Percentiles rank a stretch among this genome's conserved stretches.
Conservation (phyloP, 306 rosid species). For the Prunus armeniaca region DNA sequence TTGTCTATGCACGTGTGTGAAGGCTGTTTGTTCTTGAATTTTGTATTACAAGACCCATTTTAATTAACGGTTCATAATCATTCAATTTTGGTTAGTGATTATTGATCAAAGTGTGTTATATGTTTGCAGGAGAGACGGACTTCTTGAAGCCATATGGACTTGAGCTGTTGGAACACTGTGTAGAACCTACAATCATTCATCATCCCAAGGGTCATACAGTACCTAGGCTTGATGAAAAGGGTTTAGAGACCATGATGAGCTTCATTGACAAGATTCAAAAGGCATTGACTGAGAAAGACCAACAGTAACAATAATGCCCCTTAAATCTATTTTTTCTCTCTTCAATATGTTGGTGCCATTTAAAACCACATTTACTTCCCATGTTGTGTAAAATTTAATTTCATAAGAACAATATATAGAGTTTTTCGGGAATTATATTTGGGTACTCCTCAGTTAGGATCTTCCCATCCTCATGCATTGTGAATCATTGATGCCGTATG, state of each 20-base stretch:
- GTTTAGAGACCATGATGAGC: constrained; percentile 35
- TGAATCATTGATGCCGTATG: too few species aligned
- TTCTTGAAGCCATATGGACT: constrained; percentile 57
- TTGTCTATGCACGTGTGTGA: not conserved
- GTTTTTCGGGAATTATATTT: too few species aligned
- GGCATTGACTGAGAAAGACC: constrained; percentile 14
- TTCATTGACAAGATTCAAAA: constrained; percentile 53
- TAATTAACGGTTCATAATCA: not conserved
- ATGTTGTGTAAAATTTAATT: too few species aligned
- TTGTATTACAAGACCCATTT: not conserved
- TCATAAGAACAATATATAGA: too few species aligned
- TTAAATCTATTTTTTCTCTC: too few species aligned
- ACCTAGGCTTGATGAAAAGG: constrained; percentile 68
- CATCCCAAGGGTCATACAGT: constrained; percentile 87
- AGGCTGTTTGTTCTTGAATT: not conserved
- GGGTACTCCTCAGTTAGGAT: too few species aligned
- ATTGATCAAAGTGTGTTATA: not conserved
- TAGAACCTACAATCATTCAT: constrained; percentile 56
- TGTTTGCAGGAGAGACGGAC: constrained; percentile 64
- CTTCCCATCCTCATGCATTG: too few species aligned
- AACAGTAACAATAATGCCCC: not conserved
- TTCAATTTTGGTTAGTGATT: not conserved
- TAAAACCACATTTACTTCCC: not conserved
- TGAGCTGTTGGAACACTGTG: constrained; percentile 47
- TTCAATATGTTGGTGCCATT: not conserved